phyloP scores from a whole-genome alignment of 768 basidiomycete genomes.

The Pilatotrama ljubarskyi region DNA sequence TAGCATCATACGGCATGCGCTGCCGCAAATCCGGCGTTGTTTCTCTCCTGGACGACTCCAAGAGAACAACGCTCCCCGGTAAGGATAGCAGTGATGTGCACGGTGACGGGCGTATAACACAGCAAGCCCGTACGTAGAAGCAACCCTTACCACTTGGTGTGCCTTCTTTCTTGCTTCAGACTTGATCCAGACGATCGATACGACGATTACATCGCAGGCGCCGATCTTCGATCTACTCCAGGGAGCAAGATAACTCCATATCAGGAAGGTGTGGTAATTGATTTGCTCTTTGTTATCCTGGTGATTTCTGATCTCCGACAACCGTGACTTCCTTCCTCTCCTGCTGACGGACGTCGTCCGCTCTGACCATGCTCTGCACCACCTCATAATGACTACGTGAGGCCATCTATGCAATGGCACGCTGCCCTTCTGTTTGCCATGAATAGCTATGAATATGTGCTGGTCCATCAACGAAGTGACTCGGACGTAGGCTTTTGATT shows the following conservation, averaged over 20 bases:
- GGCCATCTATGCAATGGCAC: too few relatives aligned
- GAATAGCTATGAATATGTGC: too few relatives aligned
- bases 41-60: not conserved
- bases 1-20: not conserved
- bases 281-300: not conserved
- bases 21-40: not conserved
- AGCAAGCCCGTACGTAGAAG: not conserved
- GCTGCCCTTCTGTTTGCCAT: too few relatives aligned
- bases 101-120: not conserved
- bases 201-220: not conserved
- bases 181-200: not conserved
- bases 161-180: constrained; percentile 6
- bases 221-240: not conserved
- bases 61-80: not conserved
- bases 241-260: not conserved
- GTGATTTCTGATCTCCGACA: too few relatives aligned
- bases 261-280: not conserved
- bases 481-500: too few relatives aligned
- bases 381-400: too few relatives aligned
- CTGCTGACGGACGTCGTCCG: too few relatives aligned
- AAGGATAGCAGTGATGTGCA: not conserved
- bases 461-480: too few relatives aligned
- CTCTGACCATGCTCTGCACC: too few relatives aligned
- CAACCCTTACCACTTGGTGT: not conserved
- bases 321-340: too few relatives aligned